These are phyloP conservation scores for Albophoma yamanashiensis DNA, from an alignment of 2,329 filamentous ascomycete genomes.

Conservation along the genomic window DNA sequence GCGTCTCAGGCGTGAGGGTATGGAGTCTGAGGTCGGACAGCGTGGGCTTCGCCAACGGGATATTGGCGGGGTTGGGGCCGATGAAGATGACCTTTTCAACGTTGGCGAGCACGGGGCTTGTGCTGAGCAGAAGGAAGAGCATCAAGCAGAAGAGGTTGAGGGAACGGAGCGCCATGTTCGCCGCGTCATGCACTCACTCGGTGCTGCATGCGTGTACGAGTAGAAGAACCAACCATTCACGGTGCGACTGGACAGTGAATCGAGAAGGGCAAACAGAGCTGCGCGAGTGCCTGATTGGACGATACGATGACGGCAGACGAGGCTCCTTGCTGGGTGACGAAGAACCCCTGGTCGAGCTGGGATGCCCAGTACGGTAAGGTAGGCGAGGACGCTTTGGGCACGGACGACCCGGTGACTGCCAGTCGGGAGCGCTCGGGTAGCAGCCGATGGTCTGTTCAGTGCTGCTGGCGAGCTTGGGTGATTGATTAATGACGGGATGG, in stretches of 20 bases:
- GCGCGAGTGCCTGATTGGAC: neutral
- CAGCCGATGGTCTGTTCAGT: neutral
- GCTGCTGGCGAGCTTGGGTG: neutral
- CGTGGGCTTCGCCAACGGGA: slow-evolving; percentile 31
- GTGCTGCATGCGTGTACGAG: neutral
- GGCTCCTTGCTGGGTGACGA: neutral
- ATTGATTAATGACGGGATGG: neutral
- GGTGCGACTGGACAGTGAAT: neutral
- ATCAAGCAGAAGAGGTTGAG: neutral
- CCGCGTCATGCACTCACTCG: neutral
- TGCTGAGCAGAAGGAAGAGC: slow-evolving; percentile 8
- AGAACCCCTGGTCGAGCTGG: neutral
- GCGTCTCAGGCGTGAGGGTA: slow-evolving; percentile 47
- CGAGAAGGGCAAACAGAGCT: neutral
- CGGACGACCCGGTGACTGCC: neutral
- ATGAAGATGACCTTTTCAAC: slow-evolving; percentile 87
- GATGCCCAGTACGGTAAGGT: neutral
- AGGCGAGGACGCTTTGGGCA: neutral
- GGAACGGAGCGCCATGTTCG: neutral
- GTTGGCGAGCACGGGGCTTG: slow-evolving; percentile 45
- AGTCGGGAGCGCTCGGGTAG: neutral
- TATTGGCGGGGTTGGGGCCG: slow-evolving; percentile 47
- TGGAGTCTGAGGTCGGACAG: slow-evolving; percentile 50
- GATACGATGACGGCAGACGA: neutral
- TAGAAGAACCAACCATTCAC: too few species aligned